These are phyloP conservation scores for Pseudogymnoascus verrucosus DNA, from an alignment of 2,329 filamentous ascomycete genomes.

Conservation along the genomic window DNA sequence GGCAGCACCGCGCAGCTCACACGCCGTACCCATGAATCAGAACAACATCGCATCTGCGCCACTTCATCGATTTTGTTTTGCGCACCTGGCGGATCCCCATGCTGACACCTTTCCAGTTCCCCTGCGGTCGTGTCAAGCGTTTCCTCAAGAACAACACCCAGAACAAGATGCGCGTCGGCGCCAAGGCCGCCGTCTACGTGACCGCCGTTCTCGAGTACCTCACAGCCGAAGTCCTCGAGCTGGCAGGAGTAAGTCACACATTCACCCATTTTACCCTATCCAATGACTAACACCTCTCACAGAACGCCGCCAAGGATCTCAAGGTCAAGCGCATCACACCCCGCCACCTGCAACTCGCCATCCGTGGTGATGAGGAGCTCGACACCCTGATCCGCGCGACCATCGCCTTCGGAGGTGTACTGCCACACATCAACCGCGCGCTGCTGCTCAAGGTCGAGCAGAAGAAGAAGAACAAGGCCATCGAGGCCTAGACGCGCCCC, in stretches of 20 bases:
- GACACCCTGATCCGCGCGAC: conserved; percentile 96
- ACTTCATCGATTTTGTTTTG: neutral
- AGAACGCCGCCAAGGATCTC: conserved; percentile 97
- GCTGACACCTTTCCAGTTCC: conserved; percentile 60
- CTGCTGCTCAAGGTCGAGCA: conserved; percentile 92
- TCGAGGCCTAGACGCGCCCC: conserved; percentile 28
- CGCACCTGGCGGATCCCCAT: neutral
- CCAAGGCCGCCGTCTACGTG: conserved; percentile 96
- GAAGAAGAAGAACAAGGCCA: conserved; percentile 76
- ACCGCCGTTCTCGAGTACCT: conserved; percentile 97
- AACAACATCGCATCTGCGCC: neutral
- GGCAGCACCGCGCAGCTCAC: neutral
- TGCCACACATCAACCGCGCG: conserved; percentile 97
- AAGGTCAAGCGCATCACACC: conserved; percentile 99
- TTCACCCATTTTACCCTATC: neutral
- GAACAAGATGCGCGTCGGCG: conserved; percentile 99
- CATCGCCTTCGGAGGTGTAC: conserved; percentile 95
- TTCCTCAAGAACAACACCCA: conserved; percentile 99
- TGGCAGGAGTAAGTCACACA: conserved; percentile 66
- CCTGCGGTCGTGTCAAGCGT: conserved; percentile 99
- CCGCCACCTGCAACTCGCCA: conserved; percentile 93
- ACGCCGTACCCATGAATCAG: neutral
- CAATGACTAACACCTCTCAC: conserved; percentile 10
- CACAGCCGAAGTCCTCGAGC: conserved; percentile 93
- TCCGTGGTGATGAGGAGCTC: conserved; percentile 95